A percentile compares a stretch with the other conserved stretches of the same genome.
phyloP scores from a whole-genome alignment of 73 alveolate species.

The Tetrahymena thermophila region DNA sequence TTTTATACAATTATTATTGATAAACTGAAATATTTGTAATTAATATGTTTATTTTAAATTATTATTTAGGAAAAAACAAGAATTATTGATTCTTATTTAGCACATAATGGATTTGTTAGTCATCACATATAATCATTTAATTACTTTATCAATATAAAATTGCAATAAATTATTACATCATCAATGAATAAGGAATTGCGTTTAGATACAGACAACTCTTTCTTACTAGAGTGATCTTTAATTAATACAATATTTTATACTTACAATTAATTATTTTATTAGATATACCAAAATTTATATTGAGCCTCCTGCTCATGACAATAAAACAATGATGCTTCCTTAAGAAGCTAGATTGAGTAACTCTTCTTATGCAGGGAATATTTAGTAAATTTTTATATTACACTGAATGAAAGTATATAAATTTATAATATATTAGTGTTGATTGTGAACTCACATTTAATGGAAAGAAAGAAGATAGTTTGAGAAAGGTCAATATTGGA shows the following conservation, averaged over 20 bases:
- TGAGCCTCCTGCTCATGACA: slow-evolving; percentile 1
- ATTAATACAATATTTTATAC: not conserved
- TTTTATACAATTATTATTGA: too few species aligned
- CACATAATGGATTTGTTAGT: not conserved
- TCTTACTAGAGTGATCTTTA: not conserved
- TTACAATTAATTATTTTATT: not conserved
- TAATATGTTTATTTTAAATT: not conserved
- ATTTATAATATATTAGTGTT: not conserved
- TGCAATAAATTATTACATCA: not conserved
- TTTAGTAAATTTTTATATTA: not conserved
- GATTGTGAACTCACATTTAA: not conserved
- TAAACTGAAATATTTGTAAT: not conserved
- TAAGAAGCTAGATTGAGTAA: slow-evolving; percentile 31
- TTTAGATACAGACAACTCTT: not conserved
- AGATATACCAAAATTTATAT: not conserved
- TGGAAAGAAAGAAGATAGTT: not conserved
- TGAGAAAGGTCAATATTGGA: slow-evolving; percentile 9
- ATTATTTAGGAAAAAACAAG: not conserved
- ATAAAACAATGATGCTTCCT: slow-evolving; percentile 5
- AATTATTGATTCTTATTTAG: not conserved
- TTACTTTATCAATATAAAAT: not conserved
- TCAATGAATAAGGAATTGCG: not conserved
- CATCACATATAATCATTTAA: not conserved
- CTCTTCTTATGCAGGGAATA: slow-evolving; percentile 31
- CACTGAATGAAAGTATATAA: not conserved